Evolutionary conservation across 257 asterid species (phyloP).

Genomic region (Solanum dulcamara): DNA sequence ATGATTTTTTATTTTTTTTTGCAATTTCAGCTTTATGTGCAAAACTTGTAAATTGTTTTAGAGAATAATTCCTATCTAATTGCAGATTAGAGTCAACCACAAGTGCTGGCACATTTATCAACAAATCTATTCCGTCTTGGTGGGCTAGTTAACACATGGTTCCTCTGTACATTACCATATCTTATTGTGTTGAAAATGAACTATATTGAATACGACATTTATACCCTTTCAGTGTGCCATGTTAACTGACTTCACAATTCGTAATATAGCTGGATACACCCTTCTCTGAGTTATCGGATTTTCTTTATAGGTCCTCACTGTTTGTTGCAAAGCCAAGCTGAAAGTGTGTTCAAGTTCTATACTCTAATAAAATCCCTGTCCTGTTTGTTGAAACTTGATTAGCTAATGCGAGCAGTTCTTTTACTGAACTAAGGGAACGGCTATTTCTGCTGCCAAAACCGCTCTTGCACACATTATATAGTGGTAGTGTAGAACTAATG

Average conservation of each 20-base stretch:
- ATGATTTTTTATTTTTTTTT: not conserved
- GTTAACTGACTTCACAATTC: not conserved
- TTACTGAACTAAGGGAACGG: not conserved
- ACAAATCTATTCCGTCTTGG: constrained; percentile 17
- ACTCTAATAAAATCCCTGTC: not conserved
- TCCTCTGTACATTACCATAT: not conserved
- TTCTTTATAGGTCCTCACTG: not conserved
- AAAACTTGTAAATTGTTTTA: not conserved
- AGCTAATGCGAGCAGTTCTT: not conserved
- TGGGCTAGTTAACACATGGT: constrained; percentile 5
- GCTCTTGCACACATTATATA: not conserved
- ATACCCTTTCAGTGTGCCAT: not conserved
- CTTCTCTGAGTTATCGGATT: not conserved
- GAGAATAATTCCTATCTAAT: not conserved
- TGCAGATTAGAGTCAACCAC: constrained; percentile 17
- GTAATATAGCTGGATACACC: not conserved
- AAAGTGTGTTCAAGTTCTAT: not conserved
- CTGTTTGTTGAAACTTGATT: not conserved
- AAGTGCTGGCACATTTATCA: not conserved
- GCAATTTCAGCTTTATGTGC: not conserved
- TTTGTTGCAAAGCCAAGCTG: not conserved
- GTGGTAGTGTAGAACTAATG: not conserved
- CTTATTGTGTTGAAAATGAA: not conserved
- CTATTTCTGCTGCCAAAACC: not conserved
- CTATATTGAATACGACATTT: not conserved